These are phyloP conservation scores for Nigrospora oryzae DNA, from an alignment of 2,329 filamentous ascomycete species.

Conservation along the genomic window DNA sequence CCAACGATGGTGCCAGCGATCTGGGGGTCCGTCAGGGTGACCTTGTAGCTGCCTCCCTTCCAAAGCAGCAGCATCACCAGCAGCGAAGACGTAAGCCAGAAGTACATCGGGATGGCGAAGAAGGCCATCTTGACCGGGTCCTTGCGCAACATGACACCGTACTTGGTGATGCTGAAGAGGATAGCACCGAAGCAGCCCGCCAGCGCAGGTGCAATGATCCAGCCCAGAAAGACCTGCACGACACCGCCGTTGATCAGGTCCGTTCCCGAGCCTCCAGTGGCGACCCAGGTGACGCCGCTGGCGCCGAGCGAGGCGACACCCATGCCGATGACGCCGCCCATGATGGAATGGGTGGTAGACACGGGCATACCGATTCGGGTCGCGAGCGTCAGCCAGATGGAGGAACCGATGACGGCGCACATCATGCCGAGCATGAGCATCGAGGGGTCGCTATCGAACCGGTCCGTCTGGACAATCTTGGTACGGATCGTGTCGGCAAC, in stretches of 20 bases:
- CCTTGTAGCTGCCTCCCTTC: slow-evolving; percentile 36
- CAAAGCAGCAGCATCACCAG: slow-evolving; percentile 54
- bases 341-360: slow-evolving; percentile 53
- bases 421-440: slow-evolving; percentile 52
- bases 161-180: slow-evolving; percentile 50
- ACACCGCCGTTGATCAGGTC: slow-evolving; percentile 37
- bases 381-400: slow-evolving; percentile 47
- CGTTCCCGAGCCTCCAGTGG: slow-evolving; percentile 23
- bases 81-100: slow-evolving; percentile 44
- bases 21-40: slow-evolving; percentile 35
- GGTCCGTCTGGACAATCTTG: slow-evolving; percentile 41
- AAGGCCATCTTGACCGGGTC: slow-evolving; percentile 46
- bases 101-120: slow-evolving; percentile 45
- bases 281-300: slow-evolving; percentile 44
- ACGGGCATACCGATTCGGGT: slow-evolving; percentile 48
- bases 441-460: slow-evolving; percentile 37
- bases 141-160: slow-evolving; percentile 41
- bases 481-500: slow-evolving; percentile 55
- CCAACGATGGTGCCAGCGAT: slow-evolving; percentile 47
- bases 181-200: slow-evolving; percentile 42
- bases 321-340: slow-evolving; percentile 51
- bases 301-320: slow-evolving; percentile 47
- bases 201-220: slow-evolving; percentile 51
- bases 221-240: slow-evolving; percentile 51
- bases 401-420: slow-evolving; percentile 44